These are phyloP conservation scores for Daedalea quercina DNA, from an alignment of 768 basidiomycete genomes.

Conservation along the genomic window DNA sequence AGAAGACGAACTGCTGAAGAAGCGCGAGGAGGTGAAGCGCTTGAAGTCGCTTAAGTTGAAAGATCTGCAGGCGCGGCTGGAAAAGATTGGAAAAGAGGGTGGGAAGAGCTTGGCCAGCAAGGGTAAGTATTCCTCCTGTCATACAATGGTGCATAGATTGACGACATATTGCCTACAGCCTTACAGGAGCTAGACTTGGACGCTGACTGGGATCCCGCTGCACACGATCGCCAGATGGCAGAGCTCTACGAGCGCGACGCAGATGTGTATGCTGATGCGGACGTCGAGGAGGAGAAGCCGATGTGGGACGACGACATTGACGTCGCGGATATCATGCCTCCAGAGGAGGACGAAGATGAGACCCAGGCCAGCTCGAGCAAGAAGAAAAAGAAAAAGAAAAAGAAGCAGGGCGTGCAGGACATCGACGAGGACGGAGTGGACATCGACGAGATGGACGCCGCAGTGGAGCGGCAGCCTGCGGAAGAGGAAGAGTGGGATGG, in stretches of 20 bases:
- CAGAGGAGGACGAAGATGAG: constrained; percentile 29
- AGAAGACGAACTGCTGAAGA: constrained; percentile 66
- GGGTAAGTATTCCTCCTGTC: constrained; percentile 10
- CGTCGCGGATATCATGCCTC: constrained; percentile 53
- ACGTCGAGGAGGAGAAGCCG: constrained; percentile 57
- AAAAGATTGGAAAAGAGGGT: constrained; percentile 64
- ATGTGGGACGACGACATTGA: constrained; percentile 89
- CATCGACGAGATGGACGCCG: constrained; percentile 47
- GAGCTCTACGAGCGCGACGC: constrained; percentile 58
- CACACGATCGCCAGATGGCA: constrained; percentile 80
- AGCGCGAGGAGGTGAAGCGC: constrained; percentile 74
- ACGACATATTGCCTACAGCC: constrained; percentile 28
- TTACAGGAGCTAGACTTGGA: constrained; percentile 76
- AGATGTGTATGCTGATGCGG: constrained; percentile 24
- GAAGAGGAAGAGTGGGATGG: constrained; percentile 75
- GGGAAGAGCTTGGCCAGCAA: constrained; percentile 40
- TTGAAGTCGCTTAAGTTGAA: constrained; percentile 81
- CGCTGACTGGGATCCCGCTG: constrained; percentile 86
- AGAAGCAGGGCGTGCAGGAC: constrained; percentile 31
- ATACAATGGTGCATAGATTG: not conserved
- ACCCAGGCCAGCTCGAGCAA: constrained; percentile 25
- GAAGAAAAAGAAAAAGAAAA: constrained; percentile 57
- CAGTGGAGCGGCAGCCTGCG: constrained; percentile 44
- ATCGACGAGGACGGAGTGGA: constrained; percentile 43
- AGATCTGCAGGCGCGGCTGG: constrained; percentile 71